A percentile compares a stretch with the other conserved stretches of the same genome.
Conservation (phyloP, 2,329 filamentous ascomycete species). For the Xylariaceae sp. region DNA sequence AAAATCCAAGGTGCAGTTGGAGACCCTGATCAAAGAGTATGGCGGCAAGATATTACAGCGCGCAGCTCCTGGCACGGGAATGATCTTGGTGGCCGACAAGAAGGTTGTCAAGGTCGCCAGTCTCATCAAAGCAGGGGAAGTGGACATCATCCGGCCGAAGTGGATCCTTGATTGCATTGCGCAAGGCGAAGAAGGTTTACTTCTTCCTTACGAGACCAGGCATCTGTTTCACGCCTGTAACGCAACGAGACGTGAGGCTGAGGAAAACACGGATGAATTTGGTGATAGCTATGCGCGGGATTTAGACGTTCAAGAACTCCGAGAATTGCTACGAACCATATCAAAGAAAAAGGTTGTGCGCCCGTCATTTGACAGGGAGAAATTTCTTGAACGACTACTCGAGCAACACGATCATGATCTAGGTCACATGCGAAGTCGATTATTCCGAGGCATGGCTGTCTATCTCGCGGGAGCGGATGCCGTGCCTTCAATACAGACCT, state of each 20-base stretch:
- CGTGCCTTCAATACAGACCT: constrained; percentile 31
- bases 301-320: constrained; percentile 58
- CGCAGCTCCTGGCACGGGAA: constrained; percentile 54
- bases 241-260: constrained; percentile 47
- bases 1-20: constrained; percentile 72
- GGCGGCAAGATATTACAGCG: constrained; percentile 76
- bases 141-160: constrained; percentile 68
- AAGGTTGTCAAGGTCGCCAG: constrained; percentile 76
- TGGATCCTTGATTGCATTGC: constrained; percentile 83
- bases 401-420: constrained; percentile 50
- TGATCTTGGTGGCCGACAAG: constrained; percentile 74
- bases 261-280: constrained; percentile 64
- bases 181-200: constrained; percentile 48
- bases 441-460: constrained; percentile 47
- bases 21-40: constrained; percentile 74
- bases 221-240: constrained; percentile 70
- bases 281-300: constrained; percentile 81
- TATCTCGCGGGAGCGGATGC: constrained; percentile 34
- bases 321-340: constrained; percentile 44
- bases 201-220: constrained; percentile 55
- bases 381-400: constrained; percentile 51
- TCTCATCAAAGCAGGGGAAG: constrained; percentile 64
- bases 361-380: constrained; percentile 37
- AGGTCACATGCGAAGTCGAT: constrained; percentile 43
- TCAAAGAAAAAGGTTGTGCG: constrained; percentile 40